Percentiles rank a stretch among this genome's conserved stretches.
phyloP scores from a whole-genome alignment of 331 rosid genomes.

The Malus hybrid region DNA sequence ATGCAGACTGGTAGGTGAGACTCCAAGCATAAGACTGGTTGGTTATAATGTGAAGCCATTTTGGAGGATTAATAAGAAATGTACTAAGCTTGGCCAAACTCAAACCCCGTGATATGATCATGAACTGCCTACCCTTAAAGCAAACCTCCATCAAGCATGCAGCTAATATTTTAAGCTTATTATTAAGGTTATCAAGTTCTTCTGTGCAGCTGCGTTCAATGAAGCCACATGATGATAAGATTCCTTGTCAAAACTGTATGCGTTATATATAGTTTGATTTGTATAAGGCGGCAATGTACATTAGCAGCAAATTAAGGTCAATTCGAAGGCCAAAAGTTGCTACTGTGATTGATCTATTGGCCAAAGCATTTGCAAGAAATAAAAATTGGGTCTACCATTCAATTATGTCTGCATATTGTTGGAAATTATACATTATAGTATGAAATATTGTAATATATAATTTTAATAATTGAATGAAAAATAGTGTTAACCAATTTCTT shows the following conservation, averaged over 20 bases:
- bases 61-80: not conserved
- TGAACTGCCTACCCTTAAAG: not conserved
- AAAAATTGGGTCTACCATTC: not conserved
- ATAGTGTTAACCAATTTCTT: too few relatives aligned
- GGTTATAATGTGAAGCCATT: not conserved
- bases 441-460: too few relatives aligned
- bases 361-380: not conserved
- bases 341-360: not conserved
- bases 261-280: not conserved
- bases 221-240: too few relatives aligned
- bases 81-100: not conserved
- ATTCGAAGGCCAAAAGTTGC: not conserved
- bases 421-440: too few relatives aligned
- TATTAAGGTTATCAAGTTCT: too few relatives aligned
- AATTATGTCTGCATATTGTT: not conserved
- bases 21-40: not conserved
- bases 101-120: not conserved
- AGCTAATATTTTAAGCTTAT: too few relatives aligned
- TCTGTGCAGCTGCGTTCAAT: too few relatives aligned
- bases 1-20: not conserved
- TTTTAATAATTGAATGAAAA: too few relatives aligned
- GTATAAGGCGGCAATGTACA: not conserved
- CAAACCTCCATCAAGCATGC: not conserved
- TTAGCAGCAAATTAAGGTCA: not conserved
- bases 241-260: not conserved